Conservation (phyloP, 1,284 basidiomycete species). For the Entoloma clypeatum region DNA sequence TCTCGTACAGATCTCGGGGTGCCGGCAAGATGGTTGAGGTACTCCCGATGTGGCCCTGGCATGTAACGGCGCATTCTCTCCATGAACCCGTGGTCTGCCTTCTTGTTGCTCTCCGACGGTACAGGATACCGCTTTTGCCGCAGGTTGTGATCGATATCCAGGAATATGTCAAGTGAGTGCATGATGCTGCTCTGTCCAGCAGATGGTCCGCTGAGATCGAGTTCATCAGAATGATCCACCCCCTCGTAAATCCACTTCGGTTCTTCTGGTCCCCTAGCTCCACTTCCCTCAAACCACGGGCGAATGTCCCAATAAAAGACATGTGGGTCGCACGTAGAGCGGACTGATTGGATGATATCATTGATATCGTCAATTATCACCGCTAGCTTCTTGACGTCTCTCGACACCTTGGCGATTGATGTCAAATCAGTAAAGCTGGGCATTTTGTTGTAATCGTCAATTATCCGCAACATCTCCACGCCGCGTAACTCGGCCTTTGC, state of each 20-base stretch:
- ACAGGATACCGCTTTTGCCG: conserved; percentile 65
- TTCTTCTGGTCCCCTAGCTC: conserved; percentile 49
- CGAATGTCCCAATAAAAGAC: conserved; percentile 90
- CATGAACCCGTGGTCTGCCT: conserved; percentile 73
- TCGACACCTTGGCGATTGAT: conserved; percentile 67
- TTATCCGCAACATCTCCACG: conserved; percentile 81
- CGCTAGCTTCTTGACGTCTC: conserved; percentile 71
- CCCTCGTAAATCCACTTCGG: conserved; percentile 86
- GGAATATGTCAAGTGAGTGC: conserved; percentile 77
- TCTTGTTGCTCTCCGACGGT: conserved; percentile 62
- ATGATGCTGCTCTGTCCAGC: conserved; percentile 94
- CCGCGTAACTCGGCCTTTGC: conserved; percentile 85
- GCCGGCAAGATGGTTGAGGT: conserved; percentile 50
- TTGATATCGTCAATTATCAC: conserved; percentile 72
- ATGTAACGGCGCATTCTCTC: conserved; percentile 78
- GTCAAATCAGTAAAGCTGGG: conserved; percentile 70
- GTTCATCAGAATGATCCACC: conserved; percentile 51
- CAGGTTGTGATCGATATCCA: conserved; percentile 82
- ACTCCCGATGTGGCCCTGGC: conserved; percentile 74
- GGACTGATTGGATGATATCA: conserved; percentile 66
- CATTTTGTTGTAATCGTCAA: conserved; percentile 77
- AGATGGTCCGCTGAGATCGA: conserved; percentile 82
- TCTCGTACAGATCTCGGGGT: conserved; percentile 53
- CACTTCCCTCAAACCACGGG: conserved; percentile 91
- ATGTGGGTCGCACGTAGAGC: conserved; percentile 77